Percentiles rank a stretch among this genome's conserved stretches.
Evolutionary conservation across 805 yeast genomes (phyloP).

Genomic region (Zygoascus biomembranicola): DNA sequence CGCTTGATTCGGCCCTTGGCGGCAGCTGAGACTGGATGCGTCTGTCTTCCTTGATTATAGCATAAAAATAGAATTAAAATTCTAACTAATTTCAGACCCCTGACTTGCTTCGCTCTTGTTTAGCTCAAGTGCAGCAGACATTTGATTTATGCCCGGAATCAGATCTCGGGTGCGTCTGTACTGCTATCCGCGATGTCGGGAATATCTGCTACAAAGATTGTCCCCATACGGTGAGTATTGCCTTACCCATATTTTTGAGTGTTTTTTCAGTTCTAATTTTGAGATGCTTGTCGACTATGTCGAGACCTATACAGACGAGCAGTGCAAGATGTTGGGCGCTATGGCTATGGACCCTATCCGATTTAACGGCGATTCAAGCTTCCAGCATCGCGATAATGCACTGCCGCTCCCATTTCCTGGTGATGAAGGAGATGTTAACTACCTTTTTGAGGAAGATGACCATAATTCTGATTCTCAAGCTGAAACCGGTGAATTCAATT

Average conservation of each 20-base stretch:
- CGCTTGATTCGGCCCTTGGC: neutral
- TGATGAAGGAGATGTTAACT: neutral
- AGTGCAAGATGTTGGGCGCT: conserved; percentile 3
- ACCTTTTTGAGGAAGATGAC: conserved; percentile 5
- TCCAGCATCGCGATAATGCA: conserved; percentile 15
- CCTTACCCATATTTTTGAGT: too few relatives aligned
- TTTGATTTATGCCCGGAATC: conserved; percentile 3
- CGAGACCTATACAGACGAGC: conserved; percentile 4
- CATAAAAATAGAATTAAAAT: too few relatives aligned
- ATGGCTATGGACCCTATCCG: conserved; percentile 9
- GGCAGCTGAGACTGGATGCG: neutral
- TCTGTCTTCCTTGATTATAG: neutral
- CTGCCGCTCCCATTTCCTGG: conserved; percentile 7
- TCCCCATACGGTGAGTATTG: conserved; percentile 4
- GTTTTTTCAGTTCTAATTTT: neutral
- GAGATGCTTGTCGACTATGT: conserved; percentile 2
- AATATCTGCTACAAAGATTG: conserved; percentile 5
- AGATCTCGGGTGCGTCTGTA: conserved; percentile 6
- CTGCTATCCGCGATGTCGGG: conserved; percentile 3
- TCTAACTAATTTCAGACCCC: neutral
- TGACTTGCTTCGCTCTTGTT: conserved; percentile 2
- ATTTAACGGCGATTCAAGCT: conserved; percentile 13
- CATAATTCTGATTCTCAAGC: neutral
- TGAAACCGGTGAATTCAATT: neutral
- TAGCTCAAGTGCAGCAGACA: conserved; percentile 3